Evolutionary conservation across 768 basidiomycete genomes (phyloP).

Genomic region (Rhodocollybia butyracea): DNA sequence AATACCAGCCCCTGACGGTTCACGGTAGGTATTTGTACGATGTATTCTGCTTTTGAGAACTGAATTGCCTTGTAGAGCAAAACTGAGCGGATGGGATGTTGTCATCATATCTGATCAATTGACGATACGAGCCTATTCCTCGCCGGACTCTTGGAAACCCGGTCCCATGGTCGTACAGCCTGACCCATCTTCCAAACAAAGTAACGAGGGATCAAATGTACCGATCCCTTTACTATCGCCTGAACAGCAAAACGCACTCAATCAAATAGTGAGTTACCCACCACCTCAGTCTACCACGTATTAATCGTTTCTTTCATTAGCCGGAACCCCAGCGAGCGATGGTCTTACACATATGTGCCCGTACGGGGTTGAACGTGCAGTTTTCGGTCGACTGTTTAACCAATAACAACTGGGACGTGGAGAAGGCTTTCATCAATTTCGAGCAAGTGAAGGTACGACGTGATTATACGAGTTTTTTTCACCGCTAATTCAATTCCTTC

Average conservation of each 20-base stretch:
- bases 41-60: not conserved
- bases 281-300: constrained; percentile 4
- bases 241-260: constrained; percentile 49
- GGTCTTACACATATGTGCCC: constrained; percentile 65
- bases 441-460: constrained; percentile 81
- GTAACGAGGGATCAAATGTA: not conserved
- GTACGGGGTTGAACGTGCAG: constrained; percentile 75
- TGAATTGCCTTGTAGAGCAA: constrained; percentile 50
- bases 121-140: constrained; percentile 81
- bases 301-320: constrained; percentile 31
- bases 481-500: too few species aligned
- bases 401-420: constrained; percentile 82
- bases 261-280: constrained; percentile 54
- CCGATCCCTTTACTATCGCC: constrained; percentile 29
- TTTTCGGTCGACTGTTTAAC: constrained; percentile 84
- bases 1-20: constrained; percentile 74
- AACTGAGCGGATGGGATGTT: constrained; percentile 84
- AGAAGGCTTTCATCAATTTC: constrained; percentile 79
- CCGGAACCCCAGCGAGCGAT: constrained; percentile 67
- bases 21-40: constrained; percentile 57
- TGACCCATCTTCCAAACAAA: constrained; percentile 12
- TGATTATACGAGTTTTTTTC: too few species aligned
- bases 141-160: constrained; percentile 72
- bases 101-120: constrained; percentile 87
- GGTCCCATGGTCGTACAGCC: constrained; percentile 76